Conservation (phyloP, 768 basidiomycete species). For the Mycena galericulata region DNA sequence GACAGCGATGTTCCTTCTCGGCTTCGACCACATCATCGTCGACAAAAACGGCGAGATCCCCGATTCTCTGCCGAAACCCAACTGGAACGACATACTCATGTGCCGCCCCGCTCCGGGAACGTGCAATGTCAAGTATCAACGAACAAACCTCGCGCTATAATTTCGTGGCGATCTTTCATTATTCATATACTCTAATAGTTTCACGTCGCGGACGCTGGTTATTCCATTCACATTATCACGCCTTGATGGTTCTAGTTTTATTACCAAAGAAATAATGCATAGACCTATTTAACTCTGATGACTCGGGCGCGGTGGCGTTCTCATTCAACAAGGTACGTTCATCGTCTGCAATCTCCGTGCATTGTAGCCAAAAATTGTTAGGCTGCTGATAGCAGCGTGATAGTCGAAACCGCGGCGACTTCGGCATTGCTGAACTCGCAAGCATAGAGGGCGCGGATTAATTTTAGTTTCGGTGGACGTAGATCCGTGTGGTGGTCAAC, state of each 20-base stretch:
- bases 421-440: no score
- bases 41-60: conserved; percentile 62
- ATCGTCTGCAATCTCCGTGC: no score
- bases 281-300: neutral
- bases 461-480: no score
- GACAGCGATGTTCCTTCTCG: conserved; percentile 73
- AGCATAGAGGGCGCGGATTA: no score
- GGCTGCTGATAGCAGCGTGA: no score
- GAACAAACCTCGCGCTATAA: conserved; percentile 28
- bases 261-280: conserved; percentile 2
- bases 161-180: conserved; percentile 14
- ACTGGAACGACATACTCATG: conserved; percentile 83
- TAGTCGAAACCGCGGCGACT: no score
- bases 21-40: conserved; percentile 70
- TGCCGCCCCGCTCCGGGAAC: conserved; percentile 71
- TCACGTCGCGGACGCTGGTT: conserved; percentile 1
- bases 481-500: no score
- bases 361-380: no score
- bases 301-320: neutral
- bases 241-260: conserved; percentile 23
- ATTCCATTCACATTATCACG: conserved; percentile 26
- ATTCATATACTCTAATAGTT: conserved; percentile 19
- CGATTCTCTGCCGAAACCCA: conserved; percentile 65
- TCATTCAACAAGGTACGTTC: no score
- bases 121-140: conserved; percentile 63